Conservation (phyloP, 1,139 yeast genomes). For the Spencermartinsiella ligniputridi region DNA sequence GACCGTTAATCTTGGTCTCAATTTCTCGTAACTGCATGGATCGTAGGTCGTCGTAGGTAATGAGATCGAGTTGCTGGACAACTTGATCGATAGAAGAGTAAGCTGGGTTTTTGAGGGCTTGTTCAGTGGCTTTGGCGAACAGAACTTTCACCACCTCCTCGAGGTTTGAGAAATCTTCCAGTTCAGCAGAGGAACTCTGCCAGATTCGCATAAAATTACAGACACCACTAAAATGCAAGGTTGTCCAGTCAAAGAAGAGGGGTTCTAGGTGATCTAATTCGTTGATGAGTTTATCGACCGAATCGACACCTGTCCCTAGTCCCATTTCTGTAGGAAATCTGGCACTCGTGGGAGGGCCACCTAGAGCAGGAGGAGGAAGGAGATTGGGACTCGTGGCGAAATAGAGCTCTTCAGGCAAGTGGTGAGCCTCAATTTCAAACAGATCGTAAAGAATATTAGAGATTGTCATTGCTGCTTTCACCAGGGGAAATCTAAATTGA, state of each 20-base stretch:
- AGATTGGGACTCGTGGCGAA: conserved; percentile 6
- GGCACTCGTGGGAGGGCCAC: conserved; percentile 1
- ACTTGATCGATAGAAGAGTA: conserved; percentile 16
- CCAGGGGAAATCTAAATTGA: conserved; percentile 36
- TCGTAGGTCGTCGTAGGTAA: conserved; percentile 51
- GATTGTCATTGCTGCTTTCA: conserved; percentile 31
- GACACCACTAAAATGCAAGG: conserved; percentile 54
- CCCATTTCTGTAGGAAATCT: neutral
- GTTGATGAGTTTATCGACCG: conserved; percentile 15
- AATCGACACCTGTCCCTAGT: neutral
- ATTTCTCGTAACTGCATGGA: conserved; percentile 48
- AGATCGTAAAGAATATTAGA: conserved; percentile 30
- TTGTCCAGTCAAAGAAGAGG: conserved; percentile 51
- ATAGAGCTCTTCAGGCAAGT: conserved; percentile 22
- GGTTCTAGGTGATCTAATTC: conserved; percentile 36
- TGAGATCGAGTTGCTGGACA: conserved; percentile 33
- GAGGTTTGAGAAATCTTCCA: conserved; percentile 49
- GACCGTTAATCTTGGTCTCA: conserved; percentile 34
- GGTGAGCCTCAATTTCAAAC: conserved; percentile 32
- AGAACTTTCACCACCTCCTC: conserved; percentile 38
- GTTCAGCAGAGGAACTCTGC: conserved; percentile 60
- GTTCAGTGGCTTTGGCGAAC: conserved; percentile 32
- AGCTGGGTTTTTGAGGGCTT: conserved; percentile 21
- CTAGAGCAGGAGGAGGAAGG: conserved; percentile 1
- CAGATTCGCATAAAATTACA: conserved; percentile 58